Conservation (phyloP, 129 eudicot species). For the Lactuca sativa region DNA sequence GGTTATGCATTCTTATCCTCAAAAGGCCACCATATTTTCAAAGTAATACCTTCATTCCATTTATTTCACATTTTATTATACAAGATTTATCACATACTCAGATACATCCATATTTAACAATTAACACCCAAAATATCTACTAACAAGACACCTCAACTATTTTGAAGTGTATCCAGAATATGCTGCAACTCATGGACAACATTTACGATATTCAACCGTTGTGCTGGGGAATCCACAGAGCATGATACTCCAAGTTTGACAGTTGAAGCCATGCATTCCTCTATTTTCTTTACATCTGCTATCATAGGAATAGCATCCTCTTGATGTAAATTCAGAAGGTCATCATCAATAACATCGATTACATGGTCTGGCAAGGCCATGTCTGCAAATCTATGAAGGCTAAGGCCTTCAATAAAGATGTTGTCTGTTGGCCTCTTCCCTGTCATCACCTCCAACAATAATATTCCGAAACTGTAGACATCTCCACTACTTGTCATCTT, state of each 20-base stretch:
- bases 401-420: constrained; percentile 15
- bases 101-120: neutral
- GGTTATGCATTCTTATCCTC: no score
- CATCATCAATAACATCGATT: constrained; percentile 14
- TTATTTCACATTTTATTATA: neutral
- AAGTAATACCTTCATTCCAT: neutral
- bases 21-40: neutral
- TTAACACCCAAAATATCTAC: neutral
- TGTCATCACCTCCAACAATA: constrained; percentile 29
- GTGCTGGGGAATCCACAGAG: constrained; percentile 9
- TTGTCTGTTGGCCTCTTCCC: constrained; percentile 24
- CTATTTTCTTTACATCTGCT: neutral
- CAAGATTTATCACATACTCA: neutral
- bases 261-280: constrained; percentile 8
- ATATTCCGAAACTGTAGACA: constrained; percentile 28
- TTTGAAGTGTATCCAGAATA: neutral
- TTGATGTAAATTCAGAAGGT: neutral
- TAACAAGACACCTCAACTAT: neutral
- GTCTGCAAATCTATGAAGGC: constrained; percentile 4
- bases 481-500: constrained; percentile 28
- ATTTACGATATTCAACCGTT: constrained; percentile 10
- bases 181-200: constrained; percentile 18
- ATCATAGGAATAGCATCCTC: neutral
- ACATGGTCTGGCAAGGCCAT: constrained; percentile 19
- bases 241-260: no score